Evolutionary conservation across 805 yeast genomes (phyloP).

Genomic region (Starmerella apicola): DNA sequence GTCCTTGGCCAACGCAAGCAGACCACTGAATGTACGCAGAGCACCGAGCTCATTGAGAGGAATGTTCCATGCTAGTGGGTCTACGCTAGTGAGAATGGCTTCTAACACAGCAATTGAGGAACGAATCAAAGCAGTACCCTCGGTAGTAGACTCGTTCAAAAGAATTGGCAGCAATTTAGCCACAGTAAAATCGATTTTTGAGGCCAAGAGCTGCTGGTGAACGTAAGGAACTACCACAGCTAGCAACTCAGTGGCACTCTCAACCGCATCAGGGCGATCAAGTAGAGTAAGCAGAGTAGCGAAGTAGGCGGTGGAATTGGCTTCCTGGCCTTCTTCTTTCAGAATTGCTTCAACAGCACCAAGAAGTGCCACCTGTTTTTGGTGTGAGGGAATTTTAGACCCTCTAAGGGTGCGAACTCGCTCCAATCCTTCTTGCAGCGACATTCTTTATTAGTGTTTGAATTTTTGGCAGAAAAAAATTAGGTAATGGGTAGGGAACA

Average conservation of each 20-base stretch:
- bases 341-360: slow-evolving; percentile 86
- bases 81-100: slow-evolving; percentile 66
- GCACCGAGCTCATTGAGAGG: slow-evolving; percentile 22
- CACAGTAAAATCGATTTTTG: slow-evolving; percentile 67
- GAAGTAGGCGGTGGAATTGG: slow-evolving; percentile 58
- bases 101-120: slow-evolving; percentile 82
- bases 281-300: slow-evolving; percentile 71
- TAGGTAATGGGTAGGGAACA: not conserved
- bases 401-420: slow-evolving; percentile 11
- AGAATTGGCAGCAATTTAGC: slow-evolving; percentile 72
- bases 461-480: slow-evolving; percentile 1
- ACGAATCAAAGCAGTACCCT: slow-evolving; percentile 70
- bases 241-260: slow-evolving; percentile 66
- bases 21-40: slow-evolving; percentile 20
- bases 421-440: slow-evolving; percentile 15
- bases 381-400: slow-evolving; percentile 20
- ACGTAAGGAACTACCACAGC: slow-evolving; percentile 67
- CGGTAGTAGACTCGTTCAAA: slow-evolving; percentile 44
- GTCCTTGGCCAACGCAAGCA: slow-evolving; percentile 56
- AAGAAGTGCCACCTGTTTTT: slow-evolving; percentile 55
- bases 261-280: slow-evolving; percentile 66
- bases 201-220: slow-evolving; percentile 53
- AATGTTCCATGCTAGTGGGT: slow-evolving; percentile 56
- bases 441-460: slow-evolving; percentile 5
- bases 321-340: slow-evolving; percentile 45